These are phyloP conservation scores for Scenedesmus sp. DNA, from an alignment of 163 green algal genomes.

Conservation along the genomic window DNA sequence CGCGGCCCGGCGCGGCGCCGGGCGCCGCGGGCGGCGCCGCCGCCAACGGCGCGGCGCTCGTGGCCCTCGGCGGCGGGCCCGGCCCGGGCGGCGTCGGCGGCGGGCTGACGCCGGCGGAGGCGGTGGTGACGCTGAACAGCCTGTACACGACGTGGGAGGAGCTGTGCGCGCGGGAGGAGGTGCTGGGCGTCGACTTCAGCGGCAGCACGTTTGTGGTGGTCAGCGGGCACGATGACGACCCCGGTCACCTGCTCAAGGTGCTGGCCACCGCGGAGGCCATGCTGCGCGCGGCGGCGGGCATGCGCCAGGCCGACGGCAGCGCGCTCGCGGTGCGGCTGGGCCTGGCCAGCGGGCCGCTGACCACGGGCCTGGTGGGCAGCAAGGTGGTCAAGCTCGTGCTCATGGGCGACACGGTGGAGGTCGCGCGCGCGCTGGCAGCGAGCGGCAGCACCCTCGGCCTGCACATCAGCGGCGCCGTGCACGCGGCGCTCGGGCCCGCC, in stretches of 20 bases:
- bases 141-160: constrained; percentile 48
- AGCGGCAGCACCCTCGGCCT: constrained; percentile 44
- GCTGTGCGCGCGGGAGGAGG: constrained; percentile 27
- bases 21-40: not conserved
- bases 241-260: constrained; percentile 48
- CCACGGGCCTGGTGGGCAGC: constrained; percentile 40
- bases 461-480: constrained; percentile 45
- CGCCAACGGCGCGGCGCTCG: not conserved
- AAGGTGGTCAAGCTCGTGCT: constrained; percentile 42
- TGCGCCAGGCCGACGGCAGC: constrained; percentile 47
- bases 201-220: constrained; percentile 61
- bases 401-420: constrained; percentile 59
- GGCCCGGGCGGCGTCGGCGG: no score
- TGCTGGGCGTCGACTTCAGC: constrained; percentile 53
- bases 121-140: constrained; percentile 46
- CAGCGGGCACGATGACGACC: constrained; percentile 56
- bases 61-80: not conserved
- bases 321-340: constrained; percentile 51
- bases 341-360: constrained; percentile 54
- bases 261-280: constrained; percentile 36
- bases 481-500: not conserved
- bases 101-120: constrained; percentile 31
- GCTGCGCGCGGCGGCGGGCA: constrained; percentile 15
- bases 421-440: constrained; percentile 54
- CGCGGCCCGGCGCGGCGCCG: no score